phyloP scores from a whole-genome alignment of 371 early-diverging fungal genomes.

The Thermomucor indicae-seudaticae region DNA sequence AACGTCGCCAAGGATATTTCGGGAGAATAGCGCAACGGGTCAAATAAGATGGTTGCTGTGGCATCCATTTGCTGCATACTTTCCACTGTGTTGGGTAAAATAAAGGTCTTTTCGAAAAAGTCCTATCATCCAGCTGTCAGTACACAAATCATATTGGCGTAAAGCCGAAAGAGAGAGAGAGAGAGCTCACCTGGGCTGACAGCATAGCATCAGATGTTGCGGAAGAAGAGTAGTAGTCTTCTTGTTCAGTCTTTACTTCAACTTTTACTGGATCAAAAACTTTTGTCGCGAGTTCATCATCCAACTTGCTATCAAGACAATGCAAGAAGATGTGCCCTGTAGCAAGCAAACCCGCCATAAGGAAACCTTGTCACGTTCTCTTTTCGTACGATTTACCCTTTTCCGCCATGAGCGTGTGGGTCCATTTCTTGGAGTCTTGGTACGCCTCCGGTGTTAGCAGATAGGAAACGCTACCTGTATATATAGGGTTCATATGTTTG shows the following conservation, averaged over 20 bases:
- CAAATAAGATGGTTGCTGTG: not conserved
- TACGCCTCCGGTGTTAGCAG: conserved; percentile 17
- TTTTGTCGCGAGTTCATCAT: conserved; percentile 10
- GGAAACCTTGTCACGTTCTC: not conserved
- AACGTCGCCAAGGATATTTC: not conserved
- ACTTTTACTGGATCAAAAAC: not conserved
- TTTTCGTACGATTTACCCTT: conserved; percentile 15
- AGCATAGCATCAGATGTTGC: not conserved
- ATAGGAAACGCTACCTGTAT: conserved; percentile 24
- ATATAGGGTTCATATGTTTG: not conserved
- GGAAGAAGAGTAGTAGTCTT: not conserved
- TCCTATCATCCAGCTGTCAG: too few species aligned
- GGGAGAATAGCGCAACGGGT: conserved; percentile 7
- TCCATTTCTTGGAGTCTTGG: conserved; percentile 12
- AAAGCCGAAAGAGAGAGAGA: too few species aligned
- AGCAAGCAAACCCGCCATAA: too few species aligned
- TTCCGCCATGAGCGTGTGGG: conserved; percentile 28
- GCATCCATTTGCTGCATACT: not conserved
- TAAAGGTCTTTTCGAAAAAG: too few species aligned
- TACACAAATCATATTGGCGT: too few species aligned
- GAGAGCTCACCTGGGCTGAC: not conserved
- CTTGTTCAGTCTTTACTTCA: not conserved
- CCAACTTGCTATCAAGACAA: conserved; percentile 16
- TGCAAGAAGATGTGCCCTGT: conserved; percentile 21
- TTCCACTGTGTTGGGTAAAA: too few species aligned